Evolutionary conservation across 2,329 filamentous ascomycete species (phyloP).

Genomic region (Pseudogymnoascus sp.): DNA sequence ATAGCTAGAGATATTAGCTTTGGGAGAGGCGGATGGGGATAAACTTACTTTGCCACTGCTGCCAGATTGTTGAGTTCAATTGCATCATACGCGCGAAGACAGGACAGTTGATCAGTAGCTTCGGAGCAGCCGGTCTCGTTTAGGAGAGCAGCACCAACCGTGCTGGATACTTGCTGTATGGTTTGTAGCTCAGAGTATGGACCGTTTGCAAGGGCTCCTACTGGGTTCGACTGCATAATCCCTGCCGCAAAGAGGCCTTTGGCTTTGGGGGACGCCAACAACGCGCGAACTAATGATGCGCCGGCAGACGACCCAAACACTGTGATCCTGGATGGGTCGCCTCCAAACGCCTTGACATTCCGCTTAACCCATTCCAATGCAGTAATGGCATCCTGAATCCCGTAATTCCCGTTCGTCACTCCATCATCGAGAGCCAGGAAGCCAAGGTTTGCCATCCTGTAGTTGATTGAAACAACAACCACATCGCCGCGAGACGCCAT

Average conservation of each 20-base stretch:
- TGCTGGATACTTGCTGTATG: neutral
- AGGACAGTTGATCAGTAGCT: conserved; percentile 17
- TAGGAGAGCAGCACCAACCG: conserved; percentile 15
- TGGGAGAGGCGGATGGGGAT: neutral
- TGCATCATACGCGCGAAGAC: conserved; percentile 16
- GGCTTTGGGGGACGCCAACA: conserved; percentile 36
- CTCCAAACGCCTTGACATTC: conserved; percentile 38
- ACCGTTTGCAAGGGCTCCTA: conserved; percentile 17
- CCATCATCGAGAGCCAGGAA: conserved; percentile 42
- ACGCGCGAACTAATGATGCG: conserved; percentile 39
- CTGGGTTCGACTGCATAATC: conserved; percentile 20
- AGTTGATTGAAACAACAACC: conserved; percentile 25
- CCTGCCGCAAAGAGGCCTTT: conserved; percentile 19
- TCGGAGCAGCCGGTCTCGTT: conserved; percentile 16
- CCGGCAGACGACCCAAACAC: conserved; percentile 45
- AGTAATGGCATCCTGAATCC: conserved; percentile 12
- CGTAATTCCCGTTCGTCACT: conserved; percentile 34
- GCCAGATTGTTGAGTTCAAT: conserved; percentile 9
- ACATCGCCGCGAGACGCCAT: conserved; percentile 24
- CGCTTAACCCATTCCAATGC: conserved; percentile 37
- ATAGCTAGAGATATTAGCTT: conserved; percentile 12
- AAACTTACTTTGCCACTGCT: neutral
- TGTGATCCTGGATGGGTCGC: conserved; percentile 38
- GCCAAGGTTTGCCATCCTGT: conserved; percentile 22
- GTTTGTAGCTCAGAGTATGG: neutral